Evolutionary conservation across 805 yeast species (phyloP).

Genomic region (Kuraishia piskuri): DNA sequence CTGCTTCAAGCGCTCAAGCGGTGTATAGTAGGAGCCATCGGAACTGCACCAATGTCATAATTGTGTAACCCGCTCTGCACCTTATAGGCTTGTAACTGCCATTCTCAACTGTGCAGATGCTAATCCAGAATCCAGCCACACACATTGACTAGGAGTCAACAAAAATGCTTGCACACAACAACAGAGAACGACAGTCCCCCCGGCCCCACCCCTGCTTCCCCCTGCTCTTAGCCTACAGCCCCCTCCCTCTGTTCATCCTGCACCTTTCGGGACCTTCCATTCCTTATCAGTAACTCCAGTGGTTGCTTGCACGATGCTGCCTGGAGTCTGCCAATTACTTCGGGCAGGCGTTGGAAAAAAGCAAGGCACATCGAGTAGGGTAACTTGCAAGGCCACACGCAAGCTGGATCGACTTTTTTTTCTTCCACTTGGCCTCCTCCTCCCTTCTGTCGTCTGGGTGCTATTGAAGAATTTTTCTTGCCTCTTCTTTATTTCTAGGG

Average conservation of each 20-base stretch:
- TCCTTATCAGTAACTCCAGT: background rate
- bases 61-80: too few relatives aligned
- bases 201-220: background rate
- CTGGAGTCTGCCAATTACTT: background rate
- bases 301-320: background rate
- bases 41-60: too few relatives aligned
- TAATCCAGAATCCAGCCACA: too few relatives aligned
- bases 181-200: too few relatives aligned
- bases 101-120: too few relatives aligned
- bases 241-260: too few relatives aligned
- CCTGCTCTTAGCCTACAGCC: background rate
- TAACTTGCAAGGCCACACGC: background rate
- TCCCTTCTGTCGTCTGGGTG: background rate
- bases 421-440: background rate
- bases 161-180: too few relatives aligned
- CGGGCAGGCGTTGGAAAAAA: background rate
- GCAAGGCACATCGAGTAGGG: background rate
- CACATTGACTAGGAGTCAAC: too few relatives aligned
- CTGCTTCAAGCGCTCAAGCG: too few relatives aligned
- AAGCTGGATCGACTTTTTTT: background rate
- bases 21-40: too few relatives aligned
- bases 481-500: background rate
- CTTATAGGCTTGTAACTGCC: too few relatives aligned
- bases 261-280: background rate
- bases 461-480: background rate